Conservation (phyloP, 2,329 filamentous ascomycete genomes). For the Penicillium paneum region DNA sequence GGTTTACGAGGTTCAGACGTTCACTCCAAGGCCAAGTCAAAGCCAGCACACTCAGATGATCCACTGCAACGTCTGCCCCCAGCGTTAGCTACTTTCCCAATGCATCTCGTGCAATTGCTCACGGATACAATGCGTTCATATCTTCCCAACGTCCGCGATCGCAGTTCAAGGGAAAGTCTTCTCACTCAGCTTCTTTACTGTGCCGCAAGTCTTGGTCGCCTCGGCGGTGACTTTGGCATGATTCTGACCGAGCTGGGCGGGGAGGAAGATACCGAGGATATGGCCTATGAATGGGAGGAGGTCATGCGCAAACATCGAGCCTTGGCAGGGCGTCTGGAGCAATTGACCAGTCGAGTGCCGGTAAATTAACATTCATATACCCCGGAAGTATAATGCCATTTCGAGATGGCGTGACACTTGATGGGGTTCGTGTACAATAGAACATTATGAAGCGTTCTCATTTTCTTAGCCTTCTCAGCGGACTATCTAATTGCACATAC, state of each 20-base stretch:
- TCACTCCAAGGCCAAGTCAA: slow-evolving; percentile 20
- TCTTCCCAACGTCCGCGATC: slow-evolving; percentile 76
- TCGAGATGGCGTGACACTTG: neutral
- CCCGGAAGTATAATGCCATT: neutral
- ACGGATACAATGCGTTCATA: slow-evolving; percentile 72
- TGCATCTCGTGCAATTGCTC: slow-evolving; percentile 77
- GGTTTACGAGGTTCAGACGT: slow-evolving; percentile 27
- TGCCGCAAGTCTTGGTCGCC: slow-evolving; percentile 79
- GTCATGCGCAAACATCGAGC: slow-evolving; percentile 84
- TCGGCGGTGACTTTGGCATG: slow-evolving; percentile 91
- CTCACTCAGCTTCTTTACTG: slow-evolving; percentile 92
- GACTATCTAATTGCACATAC: neutral
- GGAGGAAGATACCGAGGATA: slow-evolving; percentile 38
- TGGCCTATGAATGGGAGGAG: slow-evolving; percentile 70
- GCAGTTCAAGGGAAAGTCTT: slow-evolving; percentile 76
- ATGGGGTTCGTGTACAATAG: neutral
- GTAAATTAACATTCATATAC: slow-evolving; percentile 17
- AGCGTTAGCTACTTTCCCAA: slow-evolving; percentile 76
- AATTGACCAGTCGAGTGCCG: slow-evolving; percentile 33
- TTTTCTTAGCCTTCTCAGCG: neutral
- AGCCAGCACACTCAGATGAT: slow-evolving; percentile 26
- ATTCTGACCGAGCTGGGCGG: slow-evolving; percentile 65
- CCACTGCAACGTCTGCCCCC: slow-evolving; percentile 61
- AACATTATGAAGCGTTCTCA: neutral
- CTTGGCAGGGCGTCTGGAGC: slow-evolving; percentile 65